A percentile compares a stretch with the other conserved stretches of the same genome.
These are phyloP conservation scores for Aspergillus avenaceus DNA, from an alignment of 495 filamentous ascomycete genomes.

Conservation along the genomic window DNA sequence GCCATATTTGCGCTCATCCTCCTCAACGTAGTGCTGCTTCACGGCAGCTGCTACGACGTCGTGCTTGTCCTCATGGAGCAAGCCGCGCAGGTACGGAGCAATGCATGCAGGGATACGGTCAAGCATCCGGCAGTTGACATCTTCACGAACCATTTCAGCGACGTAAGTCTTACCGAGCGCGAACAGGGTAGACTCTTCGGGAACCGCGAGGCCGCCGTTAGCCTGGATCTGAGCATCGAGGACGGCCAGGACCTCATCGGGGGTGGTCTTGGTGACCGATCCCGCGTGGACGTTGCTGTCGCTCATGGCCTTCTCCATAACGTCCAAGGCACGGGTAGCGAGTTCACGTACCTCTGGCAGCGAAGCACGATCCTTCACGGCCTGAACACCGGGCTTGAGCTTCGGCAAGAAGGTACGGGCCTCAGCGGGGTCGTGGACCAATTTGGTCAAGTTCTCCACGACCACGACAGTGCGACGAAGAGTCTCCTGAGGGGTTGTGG, in stretches of 20 bases:
- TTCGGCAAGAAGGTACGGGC: constrained; percentile 95
- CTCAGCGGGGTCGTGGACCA: constrained; percentile 96
- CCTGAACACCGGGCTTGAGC: constrained; percentile 89
- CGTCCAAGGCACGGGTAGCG: constrained; percentile 72
- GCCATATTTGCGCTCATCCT: constrained; percentile 84
- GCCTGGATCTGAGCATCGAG: constrained; percentile 72
- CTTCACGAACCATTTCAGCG: constrained; percentile 81
- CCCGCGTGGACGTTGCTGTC: constrained; percentile 52
- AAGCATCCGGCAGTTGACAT: constrained; percentile 77
- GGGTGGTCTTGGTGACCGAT: constrained; percentile 63
- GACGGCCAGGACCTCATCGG: constrained; percentile 71
- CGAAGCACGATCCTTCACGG: constrained; percentile 80
- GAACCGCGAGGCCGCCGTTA: constrained; percentile 54
- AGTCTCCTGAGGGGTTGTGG: constrained; percentile 87
- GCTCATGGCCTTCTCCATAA: constrained; percentile 93
- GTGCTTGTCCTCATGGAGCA: constrained; percentile 56
- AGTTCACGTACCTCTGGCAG: constrained; percentile 93
- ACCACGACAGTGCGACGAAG: constrained; percentile 94
- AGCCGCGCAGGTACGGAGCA: constrained; percentile 67
- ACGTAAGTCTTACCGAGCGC: constrained; percentile 69
- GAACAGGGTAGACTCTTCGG: constrained; percentile 60
- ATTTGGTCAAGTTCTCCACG: constrained; percentile 97
- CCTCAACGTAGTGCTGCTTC: constrained; percentile 67
- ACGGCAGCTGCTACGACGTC: constrained; percentile 61
- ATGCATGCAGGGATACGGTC: constrained; percentile 64